Evolutionary conservation across 108 stramenopile genomes (phyloP).

Genomic region (Cyclotella distinguenda): DNA sequence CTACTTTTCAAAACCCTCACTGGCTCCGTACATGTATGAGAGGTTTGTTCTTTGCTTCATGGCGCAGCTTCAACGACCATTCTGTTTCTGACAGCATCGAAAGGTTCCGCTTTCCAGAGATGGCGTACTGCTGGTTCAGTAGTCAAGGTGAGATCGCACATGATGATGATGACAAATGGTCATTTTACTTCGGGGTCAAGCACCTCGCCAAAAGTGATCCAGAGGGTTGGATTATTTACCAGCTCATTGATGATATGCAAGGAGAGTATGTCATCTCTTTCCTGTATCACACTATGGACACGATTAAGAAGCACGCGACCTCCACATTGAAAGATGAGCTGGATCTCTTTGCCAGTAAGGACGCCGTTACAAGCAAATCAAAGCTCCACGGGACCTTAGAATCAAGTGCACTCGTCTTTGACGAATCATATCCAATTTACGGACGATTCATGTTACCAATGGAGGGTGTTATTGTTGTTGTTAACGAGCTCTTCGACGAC

Average conservation of each 20-base stretch:
- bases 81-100: background rate
- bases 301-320: slow-evolving; percentile 16
- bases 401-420: background rate
- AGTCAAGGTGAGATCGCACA: background rate
- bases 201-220: slow-evolving; percentile 21
- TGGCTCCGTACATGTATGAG: slow-evolving; percentile 14
- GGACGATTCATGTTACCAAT: slow-evolving; percentile 1
- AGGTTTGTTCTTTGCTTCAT: slow-evolving; percentile 13
- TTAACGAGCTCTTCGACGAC: slow-evolving; percentile 15
- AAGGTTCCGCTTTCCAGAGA: slow-evolving; percentile 57
- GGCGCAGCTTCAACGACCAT: background rate
- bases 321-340: slow-evolving; percentile 17
- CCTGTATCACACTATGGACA: slow-evolving; percentile 25
- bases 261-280: slow-evolving; percentile 56
- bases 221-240: slow-evolving; percentile 43
- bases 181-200: slow-evolving; percentile 67
- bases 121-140: slow-evolving; percentile 65
- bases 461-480: background rate
- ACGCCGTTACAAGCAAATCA: background rate
- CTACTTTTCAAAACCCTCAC: slow-evolving; percentile 12
- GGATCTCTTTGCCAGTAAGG: background rate
- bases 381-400: background rate
- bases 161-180: slow-evolving; percentile 71
- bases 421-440: background rate
- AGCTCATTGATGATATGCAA: slow-evolving; percentile 52